These are phyloP conservation scores for Heritiera fomes DNA, from an alignment of 345 rosid genomes.

Conservation along the genomic window DNA sequence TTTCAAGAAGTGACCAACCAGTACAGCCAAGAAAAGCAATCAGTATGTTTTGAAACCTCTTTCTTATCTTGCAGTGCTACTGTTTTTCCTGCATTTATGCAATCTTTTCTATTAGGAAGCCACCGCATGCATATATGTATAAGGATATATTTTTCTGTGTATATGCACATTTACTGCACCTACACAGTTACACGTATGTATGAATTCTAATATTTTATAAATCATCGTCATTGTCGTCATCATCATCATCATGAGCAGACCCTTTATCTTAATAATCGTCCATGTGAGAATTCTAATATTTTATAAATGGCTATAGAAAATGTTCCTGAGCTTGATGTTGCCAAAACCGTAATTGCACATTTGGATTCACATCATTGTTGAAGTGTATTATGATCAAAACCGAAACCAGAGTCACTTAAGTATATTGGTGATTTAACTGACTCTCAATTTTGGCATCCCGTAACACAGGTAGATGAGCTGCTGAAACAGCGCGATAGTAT, in stretches of 20 bases:
- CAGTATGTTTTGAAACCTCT: constrained; percentile 50
- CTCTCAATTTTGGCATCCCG: constrained; percentile 13
- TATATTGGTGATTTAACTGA: neutral
- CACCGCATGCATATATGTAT: neutral
- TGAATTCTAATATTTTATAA: neutral
- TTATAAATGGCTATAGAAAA: neutral
- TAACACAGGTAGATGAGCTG: constrained; percentile 79
- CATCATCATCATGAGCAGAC: too few species aligned
- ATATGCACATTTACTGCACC: neutral
- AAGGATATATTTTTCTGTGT: neutral
- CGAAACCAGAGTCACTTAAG: neutral
- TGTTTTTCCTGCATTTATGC: constrained; percentile 16
- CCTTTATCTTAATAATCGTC: too few species aligned
- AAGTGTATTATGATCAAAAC: neutral
- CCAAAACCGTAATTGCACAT: neutral
- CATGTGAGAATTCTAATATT: neutral
- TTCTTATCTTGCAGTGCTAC: neutral
- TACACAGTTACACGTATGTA: neutral
- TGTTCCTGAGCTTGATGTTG: neutral
- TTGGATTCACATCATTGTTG: neutral
- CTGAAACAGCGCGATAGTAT: constrained; percentile 81
- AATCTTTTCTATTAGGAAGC: neutral
- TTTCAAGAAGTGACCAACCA: constrained; percentile 96
- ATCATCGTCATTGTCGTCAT: too few species aligned
- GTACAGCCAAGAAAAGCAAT: constrained; percentile 88